Percentiles rank a stretch among this genome's conserved stretches.
Evolutionary conservation across 768 basidiomycete genomes (phyloP).

Genomic region (Termitomyces sp.): DNA sequence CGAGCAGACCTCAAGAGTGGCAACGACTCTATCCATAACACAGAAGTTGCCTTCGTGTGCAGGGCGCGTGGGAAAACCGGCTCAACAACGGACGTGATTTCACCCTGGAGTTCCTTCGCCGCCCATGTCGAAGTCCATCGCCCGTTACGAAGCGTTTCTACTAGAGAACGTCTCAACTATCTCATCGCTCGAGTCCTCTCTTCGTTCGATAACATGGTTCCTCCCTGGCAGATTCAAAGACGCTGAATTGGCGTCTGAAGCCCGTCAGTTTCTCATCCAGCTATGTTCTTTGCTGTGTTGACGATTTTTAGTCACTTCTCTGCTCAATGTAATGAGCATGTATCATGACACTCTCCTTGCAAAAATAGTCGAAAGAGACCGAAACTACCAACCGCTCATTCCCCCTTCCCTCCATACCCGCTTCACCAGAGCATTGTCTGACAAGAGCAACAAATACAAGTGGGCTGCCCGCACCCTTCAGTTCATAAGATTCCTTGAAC

Average conservation of each 20-base stretch:
- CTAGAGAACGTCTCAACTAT: conserved; percentile 83
- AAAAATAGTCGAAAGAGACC: conserved; percentile 54
- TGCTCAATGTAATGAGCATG: conserved; percentile 81
- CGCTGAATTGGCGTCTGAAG: conserved; percentile 93
- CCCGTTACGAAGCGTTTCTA: conserved; percentile 78
- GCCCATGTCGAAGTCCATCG: conserved; percentile 57
- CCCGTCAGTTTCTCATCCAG: conserved; percentile 53
- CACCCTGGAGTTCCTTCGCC: not conserved
- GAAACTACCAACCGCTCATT: conserved; percentile 70
- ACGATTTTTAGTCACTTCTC: conserved; percentile 66
- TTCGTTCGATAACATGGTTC: conserved; percentile 92
- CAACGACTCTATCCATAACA: not conserved
- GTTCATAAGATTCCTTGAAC: conserved; percentile 73
- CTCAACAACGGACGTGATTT: conserved; percentile 11
- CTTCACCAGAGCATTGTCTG: conserved; percentile 85
- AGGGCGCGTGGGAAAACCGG: conserved; percentile 5
- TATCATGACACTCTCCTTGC: conserved; percentile 94
- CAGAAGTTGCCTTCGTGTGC: not conserved
- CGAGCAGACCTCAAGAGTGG: not conserved
- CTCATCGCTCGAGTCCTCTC: conserved; percentile 79
- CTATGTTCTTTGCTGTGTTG: conserved; percentile 5
- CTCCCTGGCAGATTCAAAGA: conserved; percentile 96
- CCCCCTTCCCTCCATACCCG: conserved; percentile 77
- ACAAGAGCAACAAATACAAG: conserved; percentile 64
- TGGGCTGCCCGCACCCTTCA: conserved; percentile 74